phyloP scores from a whole-genome alignment of 2,329 filamentous ascomycete genomes.

The Verticillium klebahnii region DNA sequence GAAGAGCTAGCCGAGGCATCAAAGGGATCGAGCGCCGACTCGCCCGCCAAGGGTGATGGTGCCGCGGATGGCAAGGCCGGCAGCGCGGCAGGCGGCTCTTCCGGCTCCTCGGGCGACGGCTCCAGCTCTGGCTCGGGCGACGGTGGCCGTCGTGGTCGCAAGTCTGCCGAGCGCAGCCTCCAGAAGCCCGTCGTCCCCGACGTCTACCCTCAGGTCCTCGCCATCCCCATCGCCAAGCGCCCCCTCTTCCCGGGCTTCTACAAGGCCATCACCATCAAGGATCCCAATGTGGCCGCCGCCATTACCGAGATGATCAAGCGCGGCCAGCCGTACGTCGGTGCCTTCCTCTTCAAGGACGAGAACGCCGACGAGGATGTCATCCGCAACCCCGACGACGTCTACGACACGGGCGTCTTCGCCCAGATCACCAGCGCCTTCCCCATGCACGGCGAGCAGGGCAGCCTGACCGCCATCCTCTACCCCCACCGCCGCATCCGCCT shows the following conservation, averaged over 20 bases:
- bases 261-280: conserved; percentile 95
- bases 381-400: conserved; percentile 82
- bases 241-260: conserved; percentile 97
- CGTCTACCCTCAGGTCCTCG: conserved; percentile 95
- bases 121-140: conserved; percentile 39
- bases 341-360: conserved; percentile 96
- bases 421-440: conserved; percentile 97
- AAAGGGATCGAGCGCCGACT: conserved; percentile 30
- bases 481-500: conserved; percentile 93
- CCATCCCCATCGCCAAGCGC: conserved; percentile 89
- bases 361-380: conserved; percentile 92
- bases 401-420: conserved; percentile 94
- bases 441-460: conserved; percentile 77
- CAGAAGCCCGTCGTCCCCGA: conserved; percentile 89
- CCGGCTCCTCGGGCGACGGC: conserved; percentile 49
- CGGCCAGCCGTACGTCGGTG: conserved; percentile 94
- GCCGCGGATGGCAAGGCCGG: conserved; percentile 48
- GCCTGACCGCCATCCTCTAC: conserved; percentile 89
- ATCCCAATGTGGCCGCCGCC: conserved; percentile 84
- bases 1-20: conserved; percentile 41
- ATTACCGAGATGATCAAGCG: conserved; percentile 96
- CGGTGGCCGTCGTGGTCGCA: conserved; percentile 67
- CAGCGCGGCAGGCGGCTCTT: conserved; percentile 36
- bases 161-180: conserved; percentile 68
- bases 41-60: conserved; percentile 40